phyloP scores from a whole-genome alignment of 305 asterid species.

The Fraxinus velutina region DNA sequence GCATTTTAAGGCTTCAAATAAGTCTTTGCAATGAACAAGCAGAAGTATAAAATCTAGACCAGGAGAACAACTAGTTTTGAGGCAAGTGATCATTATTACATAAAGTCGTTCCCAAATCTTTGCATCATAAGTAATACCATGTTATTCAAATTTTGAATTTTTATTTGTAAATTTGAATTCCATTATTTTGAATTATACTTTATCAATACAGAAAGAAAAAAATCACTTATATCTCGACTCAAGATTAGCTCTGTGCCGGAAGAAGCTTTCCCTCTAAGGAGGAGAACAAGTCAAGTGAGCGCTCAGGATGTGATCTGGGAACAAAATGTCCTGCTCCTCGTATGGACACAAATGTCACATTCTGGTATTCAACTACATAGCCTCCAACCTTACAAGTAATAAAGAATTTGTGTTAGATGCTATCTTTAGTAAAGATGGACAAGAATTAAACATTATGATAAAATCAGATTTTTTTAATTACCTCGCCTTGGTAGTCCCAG shows the following conservation, averaged over 20 bases:
- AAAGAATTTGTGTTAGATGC: not conserved
- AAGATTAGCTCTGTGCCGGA: conserved; percentile 7
- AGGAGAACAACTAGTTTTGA: not conserved
- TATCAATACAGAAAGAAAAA: not conserved
- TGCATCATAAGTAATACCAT: not conserved
- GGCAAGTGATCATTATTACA: not conserved
- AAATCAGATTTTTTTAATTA: not conserved
- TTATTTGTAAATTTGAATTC: not conserved
- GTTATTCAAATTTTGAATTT: not conserved
- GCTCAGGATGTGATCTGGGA: conserved; percentile 63
- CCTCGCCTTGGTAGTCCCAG: conserved; percentile 52
- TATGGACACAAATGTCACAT: conserved; percentile 53
- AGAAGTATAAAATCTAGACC: not conserved
- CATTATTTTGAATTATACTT: not conserved
- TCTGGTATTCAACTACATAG: conserved; percentile 48
- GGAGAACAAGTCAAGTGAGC: conserved; percentile 41
- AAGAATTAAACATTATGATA: not conserved
- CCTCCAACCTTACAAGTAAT: conserved; percentile 52
- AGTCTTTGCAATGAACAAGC: not conserved
- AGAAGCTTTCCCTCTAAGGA: conserved; percentile 52
- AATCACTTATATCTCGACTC: not conserved
- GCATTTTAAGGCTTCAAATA: not conserved
- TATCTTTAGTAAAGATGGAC: not conserved
- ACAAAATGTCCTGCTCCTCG: conserved; percentile 68
- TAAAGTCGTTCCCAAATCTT: not conserved